Base-by-base conservation (phyloP, 2,329 filamentous ascomycete species). In the Onygena corvina region DNA sequence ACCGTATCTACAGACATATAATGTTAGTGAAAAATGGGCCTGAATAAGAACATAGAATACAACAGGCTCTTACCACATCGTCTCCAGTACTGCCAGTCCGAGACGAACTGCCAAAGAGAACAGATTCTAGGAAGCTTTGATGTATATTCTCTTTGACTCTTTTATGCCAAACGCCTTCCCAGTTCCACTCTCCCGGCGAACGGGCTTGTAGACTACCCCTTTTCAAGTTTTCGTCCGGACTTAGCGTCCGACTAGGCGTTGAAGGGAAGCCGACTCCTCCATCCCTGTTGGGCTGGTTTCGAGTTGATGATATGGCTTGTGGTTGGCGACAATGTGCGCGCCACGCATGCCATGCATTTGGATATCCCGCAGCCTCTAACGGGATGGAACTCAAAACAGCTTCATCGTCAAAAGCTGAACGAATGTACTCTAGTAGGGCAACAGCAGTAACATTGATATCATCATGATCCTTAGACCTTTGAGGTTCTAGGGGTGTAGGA, bases 161-260 rank as follows among this genome's bases (percentile, higher is more conserved):
- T 55, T 89, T 83, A 62, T 93, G 86, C 90, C 90, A 98, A 0
- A 96, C 90, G 0, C 90, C 89, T 60, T 94, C 87, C 90, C 90
- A 96, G 61, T 94, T 94, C 90, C 90, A 96, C 59, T 94, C 84
- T 4, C 84, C 85, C 0, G 87, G 87, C 46, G 76, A 73, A 52
- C 81, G 68, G 30, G 66, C 60, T 55, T 62, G 64, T 47, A 60
- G 70, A 52, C 67, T 77, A 62, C 61, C 69, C 69, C 52, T 67
- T 59, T 66, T 76, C 58, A 58, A 64, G 12, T 50, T 52, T 18
- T 49, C 53, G 27, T 52, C 46, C 7, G 61, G 45, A 11, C 38
- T 42, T 9, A 42, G 25, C 14, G 46, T 29, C 6, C 46, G 31
- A 8, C 44, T 29, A 21, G 27, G 27, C 9, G 30, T 34, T 14